phyloP scores from a whole-genome alignment of 345 rosid species.

The Capsella bursapastoris region DNA sequence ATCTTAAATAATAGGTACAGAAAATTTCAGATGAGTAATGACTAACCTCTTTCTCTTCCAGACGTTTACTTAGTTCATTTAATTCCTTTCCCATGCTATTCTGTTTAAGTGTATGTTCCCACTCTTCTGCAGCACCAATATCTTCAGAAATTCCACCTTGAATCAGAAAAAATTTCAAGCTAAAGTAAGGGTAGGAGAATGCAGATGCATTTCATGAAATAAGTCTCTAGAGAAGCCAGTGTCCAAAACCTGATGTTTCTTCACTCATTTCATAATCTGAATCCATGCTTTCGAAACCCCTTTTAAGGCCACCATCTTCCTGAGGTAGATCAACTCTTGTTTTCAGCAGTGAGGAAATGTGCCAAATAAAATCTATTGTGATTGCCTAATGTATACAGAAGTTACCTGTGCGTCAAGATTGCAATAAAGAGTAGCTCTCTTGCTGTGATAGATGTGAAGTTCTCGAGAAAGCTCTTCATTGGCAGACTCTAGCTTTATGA shows the following conservation, averaged over 20 bases:
- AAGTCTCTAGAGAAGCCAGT: slow-evolving; percentile 12
- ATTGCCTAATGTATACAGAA: slow-evolving; percentile 1
- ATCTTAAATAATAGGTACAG: neutral
- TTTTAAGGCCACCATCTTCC: slow-evolving; percentile 55
- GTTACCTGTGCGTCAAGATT: slow-evolving; percentile 62
- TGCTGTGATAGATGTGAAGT: slow-evolving; percentile 74
- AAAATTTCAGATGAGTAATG: neutral
- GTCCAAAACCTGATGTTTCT: slow-evolving; percentile 49
- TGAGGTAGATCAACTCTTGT: slow-evolving; percentile 38
- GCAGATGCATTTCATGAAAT: slow-evolving; percentile 16
- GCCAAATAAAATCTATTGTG: slow-evolving; percentile 10
- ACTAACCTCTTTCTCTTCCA: slow-evolving; percentile 93
- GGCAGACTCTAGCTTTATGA: slow-evolving; percentile 71
- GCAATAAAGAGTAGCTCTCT: slow-evolving; percentile 51
- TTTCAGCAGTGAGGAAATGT: slow-evolving; percentile 20
- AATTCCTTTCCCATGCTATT: slow-evolving; percentile 85
- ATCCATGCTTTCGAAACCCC: slow-evolving; percentile 57
- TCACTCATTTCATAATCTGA: slow-evolving; percentile 83
- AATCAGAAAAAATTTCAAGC: slow-evolving; percentile 1
- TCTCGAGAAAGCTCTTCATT: slow-evolving; percentile 72
- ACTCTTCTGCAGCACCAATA: slow-evolving; percentile 81
- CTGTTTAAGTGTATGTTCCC: slow-evolving; percentile 83
- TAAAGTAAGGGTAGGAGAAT: neutral
- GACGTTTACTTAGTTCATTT: slow-evolving; percentile 74
- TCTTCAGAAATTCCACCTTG: slow-evolving; percentile 65